Conservation (phyloP, 352 stramenopile species). For the Pythium grandisporangium region DNA sequence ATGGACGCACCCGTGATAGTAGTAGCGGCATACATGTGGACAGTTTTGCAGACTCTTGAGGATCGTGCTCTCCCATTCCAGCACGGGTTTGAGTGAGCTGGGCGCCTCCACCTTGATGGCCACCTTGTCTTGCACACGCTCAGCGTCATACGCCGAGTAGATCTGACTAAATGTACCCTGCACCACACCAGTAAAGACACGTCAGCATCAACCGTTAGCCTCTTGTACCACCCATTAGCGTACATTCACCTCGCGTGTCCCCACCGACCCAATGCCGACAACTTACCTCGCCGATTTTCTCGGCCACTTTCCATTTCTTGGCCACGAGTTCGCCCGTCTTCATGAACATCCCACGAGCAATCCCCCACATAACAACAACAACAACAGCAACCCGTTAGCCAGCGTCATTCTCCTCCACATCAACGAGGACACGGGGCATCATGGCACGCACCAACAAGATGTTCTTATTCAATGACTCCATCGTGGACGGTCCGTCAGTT, state of each 20-base stretch:
- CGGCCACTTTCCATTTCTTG: conserved; percentile 74
- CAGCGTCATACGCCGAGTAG: conserved; percentile 75
- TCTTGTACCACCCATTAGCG: too few relatives aligned
- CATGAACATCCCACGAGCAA: too few relatives aligned
- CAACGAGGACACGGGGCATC: conserved; percentile 1
- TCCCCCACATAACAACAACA: not conserved
- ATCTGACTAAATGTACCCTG: conserved; percentile 86
- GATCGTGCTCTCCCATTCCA: conserved; percentile 86
- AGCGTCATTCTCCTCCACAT: not conserved
- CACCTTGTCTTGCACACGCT: conserved; percentile 53
- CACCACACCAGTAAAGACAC: too few relatives aligned
- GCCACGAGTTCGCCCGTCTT: conserved; percentile 78
- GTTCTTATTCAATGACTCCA: conserved; percentile 78
- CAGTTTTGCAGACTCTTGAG: conserved; percentile 81
- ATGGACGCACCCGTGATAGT: conserved; percentile 49
- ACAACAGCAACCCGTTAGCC: not conserved
- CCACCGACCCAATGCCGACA: too few relatives aligned
- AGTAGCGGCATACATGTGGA: conserved; percentile 76
- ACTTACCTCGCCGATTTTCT: conserved; percentile 80
- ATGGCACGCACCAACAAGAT: conserved; percentile 51
- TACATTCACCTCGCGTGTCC: too few relatives aligned
- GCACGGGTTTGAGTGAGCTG: conserved; percentile 79
- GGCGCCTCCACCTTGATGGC: conserved; percentile 82
- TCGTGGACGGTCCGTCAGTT: too few relatives aligned
- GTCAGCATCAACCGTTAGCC: too few relatives aligned